These are phyloP conservation scores for Phialophora tarda DNA, from an alignment of 2,329 filamentous ascomycete species.

Conservation along the genomic window DNA sequence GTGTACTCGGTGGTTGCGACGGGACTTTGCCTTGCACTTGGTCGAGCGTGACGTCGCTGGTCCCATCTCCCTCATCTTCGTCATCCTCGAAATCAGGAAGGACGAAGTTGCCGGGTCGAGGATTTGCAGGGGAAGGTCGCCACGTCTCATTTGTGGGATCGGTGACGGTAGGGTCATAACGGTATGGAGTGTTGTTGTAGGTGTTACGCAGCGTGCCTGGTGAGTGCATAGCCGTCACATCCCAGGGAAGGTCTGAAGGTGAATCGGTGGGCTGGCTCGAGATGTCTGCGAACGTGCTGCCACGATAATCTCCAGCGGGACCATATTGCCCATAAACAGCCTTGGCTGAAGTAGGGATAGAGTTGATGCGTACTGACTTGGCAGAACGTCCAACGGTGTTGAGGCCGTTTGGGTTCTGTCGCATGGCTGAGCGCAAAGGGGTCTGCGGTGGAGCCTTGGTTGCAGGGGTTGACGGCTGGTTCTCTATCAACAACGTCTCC, in stretches of 20 bases:
- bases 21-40: slow-evolving; percentile 99
- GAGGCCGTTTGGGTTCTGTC: slow-evolving; percentile 20
- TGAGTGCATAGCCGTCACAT: slow-evolving; percentile 26
- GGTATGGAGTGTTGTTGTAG: slow-evolving; percentile 28
- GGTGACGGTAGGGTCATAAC: slow-evolving; percentile 24
- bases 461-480: slow-evolving; percentile 26
- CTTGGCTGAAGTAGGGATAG: slow-evolving; percentile 28
- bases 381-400: slow-evolving; percentile 26
- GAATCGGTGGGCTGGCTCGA: slow-evolving; percentile 19
- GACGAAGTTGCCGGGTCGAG: slow-evolving; percentile 31
- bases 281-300: slow-evolving; percentile 33
- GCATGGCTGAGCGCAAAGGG: slow-evolving; percentile 31
- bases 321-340: slow-evolving; percentile 34
- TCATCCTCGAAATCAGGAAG: slow-evolving; percentile 75
- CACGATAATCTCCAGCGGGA: slow-evolving; percentile 33
- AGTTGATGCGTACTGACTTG: slow-evolving; percentile 33
- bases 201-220: slow-evolving; percentile 31
- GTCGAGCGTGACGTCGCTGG: slow-evolving; percentile 82
- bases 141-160: slow-evolving; percentile 32
- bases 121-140: slow-evolving; percentile 34
- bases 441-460: slow-evolving; percentile 21
- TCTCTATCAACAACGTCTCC: slow-evolving; percentile 16
- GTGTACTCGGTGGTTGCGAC: slow-evolving; percentile 71
- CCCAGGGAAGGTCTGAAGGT: slow-evolving; percentile 15
- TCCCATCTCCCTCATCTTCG: slow-evolving; percentile 80